Base-by-base conservation (phyloP, 2,329 filamentous ascomycete species). In the Fusarium subtropicale region DNA sequence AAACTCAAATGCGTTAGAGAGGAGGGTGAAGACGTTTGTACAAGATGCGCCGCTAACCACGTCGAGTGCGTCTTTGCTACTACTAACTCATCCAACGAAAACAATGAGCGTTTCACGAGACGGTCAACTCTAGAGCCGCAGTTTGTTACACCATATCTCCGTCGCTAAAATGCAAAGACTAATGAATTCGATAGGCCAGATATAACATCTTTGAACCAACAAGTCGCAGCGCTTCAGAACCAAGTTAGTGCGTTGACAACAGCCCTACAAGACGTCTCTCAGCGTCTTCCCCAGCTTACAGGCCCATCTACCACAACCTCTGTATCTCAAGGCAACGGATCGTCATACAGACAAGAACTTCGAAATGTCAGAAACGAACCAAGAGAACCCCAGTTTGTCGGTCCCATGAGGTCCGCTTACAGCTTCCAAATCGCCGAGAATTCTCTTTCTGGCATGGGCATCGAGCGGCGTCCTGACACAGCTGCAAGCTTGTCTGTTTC, bases 1-100 rank as follows among this genome's bases (percentile, higher is more conserved):
- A 62, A 62, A 12, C 20, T 62, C 6, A 62, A 62, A n/a, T 62
- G 59, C 34, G 39, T 60, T n/a, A 60, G 33, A 6, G 59, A 62
- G 0, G 59, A 53, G 2, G 56, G 46, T 0, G 26, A 60, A 20
- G 26, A 54, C 1, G 5, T 39, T 1, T 62, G 59, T 22, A 60
- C 38, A 20, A 62, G 59, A 16, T 62, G 59, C 22, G 38, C 30
- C 12, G 16, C 30, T 0, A 53, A 46, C 22, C n/a, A 39, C 2
- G 56, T 28, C 3, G 56, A 60, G 20, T 62, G 59, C 46, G 10
- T 62, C 3, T 62, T 62, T 24, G 33, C 45, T 7, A 10, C 11
- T 46, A 33, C 28, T 24, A 22, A 18, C 10, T 26, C 52, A 18
- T 7, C 30, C 1, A 60, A 24, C 1, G 59, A 62, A 15, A 45